Percentiles rank a stretch among this genome's conserved stretches.
Conservation (phyloP, 768 basidiomycete genomes). For the Trametes punicea region DNA sequence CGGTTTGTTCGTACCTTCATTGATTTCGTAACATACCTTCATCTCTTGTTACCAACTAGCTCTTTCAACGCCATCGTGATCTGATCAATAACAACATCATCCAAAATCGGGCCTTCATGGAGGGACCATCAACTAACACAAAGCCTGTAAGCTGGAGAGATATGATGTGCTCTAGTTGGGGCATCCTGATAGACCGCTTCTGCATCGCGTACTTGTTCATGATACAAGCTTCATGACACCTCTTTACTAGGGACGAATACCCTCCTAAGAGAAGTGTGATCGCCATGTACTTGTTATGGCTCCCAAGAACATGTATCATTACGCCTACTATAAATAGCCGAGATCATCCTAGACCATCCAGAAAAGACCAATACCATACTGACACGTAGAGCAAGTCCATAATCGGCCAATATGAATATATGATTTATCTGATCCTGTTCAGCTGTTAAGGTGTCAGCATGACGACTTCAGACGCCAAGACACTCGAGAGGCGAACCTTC, state of each 20-base stretch:
- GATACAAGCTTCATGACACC: too few relatives aligned
- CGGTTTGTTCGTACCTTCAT: too few relatives aligned
- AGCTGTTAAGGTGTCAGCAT: constrained; percentile 26
- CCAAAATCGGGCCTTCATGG: too few relatives aligned
- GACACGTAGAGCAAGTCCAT: neutral
- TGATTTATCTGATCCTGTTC: constrained; percentile 35
- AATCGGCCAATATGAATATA: neutral
- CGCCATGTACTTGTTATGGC: neutral
- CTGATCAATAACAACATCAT: too few relatives aligned
- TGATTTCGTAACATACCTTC: too few relatives aligned
- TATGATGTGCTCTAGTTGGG: too few relatives aligned
- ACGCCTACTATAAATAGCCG: neutral
- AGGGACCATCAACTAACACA: too few relatives aligned
- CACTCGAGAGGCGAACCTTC: constrained; percentile 45
- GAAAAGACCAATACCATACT: neutral
- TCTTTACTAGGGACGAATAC: neutral
- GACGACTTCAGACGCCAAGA: neutral
- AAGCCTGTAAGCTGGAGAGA: too few relatives aligned
- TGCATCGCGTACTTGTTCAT: too few relatives aligned
- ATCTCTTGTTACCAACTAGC: too few relatives aligned
- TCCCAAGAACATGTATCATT: neutral
- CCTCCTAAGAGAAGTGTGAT: neutral
- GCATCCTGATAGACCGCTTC: too few relatives aligned
- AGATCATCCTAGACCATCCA: neutral
- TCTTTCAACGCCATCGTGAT: too few relatives aligned